Conservation (phyloP, 2,329 filamentous ascomycete species). For the Pezicula rhizophila region DNA sequence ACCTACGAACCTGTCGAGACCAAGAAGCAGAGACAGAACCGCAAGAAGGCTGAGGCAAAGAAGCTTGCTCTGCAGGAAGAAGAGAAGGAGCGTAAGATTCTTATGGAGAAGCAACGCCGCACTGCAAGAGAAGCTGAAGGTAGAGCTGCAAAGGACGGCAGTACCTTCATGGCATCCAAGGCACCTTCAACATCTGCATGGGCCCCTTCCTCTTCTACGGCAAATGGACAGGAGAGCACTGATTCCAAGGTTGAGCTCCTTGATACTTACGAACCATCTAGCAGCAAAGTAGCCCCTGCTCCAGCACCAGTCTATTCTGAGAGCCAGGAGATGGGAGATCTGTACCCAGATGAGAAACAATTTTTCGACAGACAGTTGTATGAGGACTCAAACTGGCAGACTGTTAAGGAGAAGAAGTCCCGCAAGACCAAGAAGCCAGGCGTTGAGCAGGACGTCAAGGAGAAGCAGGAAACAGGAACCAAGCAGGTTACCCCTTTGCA, state of each 20-base stretch:
- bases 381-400: constrained; percentile 17
- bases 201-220: constrained; percentile 29
- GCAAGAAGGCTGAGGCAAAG: constrained; percentile 76
- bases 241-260: constrained; percentile 42
- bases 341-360: constrained; percentile 36
- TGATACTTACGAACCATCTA: constrained; percentile 47
- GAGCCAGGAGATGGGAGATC: constrained; percentile 44
- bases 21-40: constrained; percentile 95
- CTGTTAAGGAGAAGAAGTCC: constrained; percentile 30
- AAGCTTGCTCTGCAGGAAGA: constrained; percentile 70
- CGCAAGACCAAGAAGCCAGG: constrained; percentile 4
- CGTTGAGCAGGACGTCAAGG: constrained; percentile 3
- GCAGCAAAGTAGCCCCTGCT: constrained; percentile 24
- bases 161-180: constrained; percentile 44
- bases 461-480: constrained; percentile 7
- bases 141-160: constrained; percentile 75
- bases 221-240: constrained; percentile 12
- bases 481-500: constrained; percentile 5
- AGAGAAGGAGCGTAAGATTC: constrained; percentile 69
- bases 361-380: constrained; percentile 30
- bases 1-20: constrained; percentile 65
- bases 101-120: constrained; percentile 78
- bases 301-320: constrained; percentile 36
- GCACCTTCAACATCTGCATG: constrained; percentile 38
- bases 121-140: constrained; percentile 77